Evolutionary conservation across 805 yeast genomes (phyloP).

Genomic region (Brettanomyces bruxellensis): DNA sequence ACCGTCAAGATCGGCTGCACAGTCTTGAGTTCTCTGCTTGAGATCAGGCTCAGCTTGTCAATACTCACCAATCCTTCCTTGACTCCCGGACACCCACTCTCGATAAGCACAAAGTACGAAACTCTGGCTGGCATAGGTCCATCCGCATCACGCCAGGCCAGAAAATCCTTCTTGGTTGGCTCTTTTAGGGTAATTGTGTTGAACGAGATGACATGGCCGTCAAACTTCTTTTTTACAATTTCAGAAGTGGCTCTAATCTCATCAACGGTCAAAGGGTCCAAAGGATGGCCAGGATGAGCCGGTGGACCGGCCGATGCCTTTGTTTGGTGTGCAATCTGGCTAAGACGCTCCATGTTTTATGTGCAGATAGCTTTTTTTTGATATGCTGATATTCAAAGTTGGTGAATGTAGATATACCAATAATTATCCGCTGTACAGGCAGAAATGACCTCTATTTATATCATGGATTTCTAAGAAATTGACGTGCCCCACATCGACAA

Average conservation of each 20-base stretch:
- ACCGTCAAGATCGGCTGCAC: slow-evolving; percentile 72
- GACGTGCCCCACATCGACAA: too few species aligned
- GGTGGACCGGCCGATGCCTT: slow-evolving; percentile 47
- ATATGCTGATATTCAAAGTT: too few species aligned
- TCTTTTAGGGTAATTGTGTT: slow-evolving; percentile 66
- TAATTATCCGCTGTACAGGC: too few species aligned
- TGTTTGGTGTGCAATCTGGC: slow-evolving; percentile 54
- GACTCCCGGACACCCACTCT: slow-evolving; percentile 49
- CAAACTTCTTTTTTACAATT: slow-evolving; percentile 39
- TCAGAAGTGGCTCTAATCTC: slow-evolving; percentile 55
- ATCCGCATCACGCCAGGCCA: slow-evolving; percentile 53
- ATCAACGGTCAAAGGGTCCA: slow-evolving; percentile 59
- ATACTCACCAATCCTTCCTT: slow-evolving; percentile 66
- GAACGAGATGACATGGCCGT: slow-evolving; percentile 39
- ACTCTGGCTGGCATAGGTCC: slow-evolving; percentile 61
- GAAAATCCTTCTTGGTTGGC: slow-evolving; percentile 56
- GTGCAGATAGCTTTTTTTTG: too few species aligned
- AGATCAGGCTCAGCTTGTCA: slow-evolving; percentile 35
- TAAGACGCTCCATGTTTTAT: slow-evolving; percentile 49
- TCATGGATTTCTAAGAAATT: too few species aligned
- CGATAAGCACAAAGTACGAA: slow-evolving; percentile 57
- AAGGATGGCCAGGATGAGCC: slow-evolving; percentile 51
- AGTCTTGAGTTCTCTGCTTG: slow-evolving; percentile 42
- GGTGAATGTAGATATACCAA: too few species aligned
- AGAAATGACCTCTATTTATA: too few species aligned